Evolutionary conservation across 2,329 filamentous ascomycete genomes (phyloP).

Genomic region (Monosporascus sp.): DNA sequence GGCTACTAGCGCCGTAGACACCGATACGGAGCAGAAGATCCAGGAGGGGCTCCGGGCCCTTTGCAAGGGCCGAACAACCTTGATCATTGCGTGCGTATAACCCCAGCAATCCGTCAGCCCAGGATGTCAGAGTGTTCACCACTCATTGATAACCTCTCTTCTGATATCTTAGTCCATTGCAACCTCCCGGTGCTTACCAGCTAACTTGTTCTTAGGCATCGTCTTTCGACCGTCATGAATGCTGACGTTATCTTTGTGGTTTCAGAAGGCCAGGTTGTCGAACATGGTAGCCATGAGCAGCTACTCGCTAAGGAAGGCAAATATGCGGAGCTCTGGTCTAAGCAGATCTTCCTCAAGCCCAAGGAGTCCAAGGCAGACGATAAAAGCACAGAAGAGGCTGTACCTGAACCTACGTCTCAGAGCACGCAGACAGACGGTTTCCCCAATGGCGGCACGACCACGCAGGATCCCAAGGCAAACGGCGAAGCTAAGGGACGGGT

Average conservation of each 20-base stretch:
- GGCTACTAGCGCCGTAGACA: constrained; percentile 72
- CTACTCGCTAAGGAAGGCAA: constrained; percentile 54
- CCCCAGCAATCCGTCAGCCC: no score
- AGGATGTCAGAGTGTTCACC: not conserved
- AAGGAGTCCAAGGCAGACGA: constrained; percentile 34
- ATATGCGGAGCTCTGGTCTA: constrained; percentile 62
- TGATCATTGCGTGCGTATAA: constrained; percentile 52
- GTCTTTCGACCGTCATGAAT: constrained; percentile 66
- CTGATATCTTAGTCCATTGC: not conserved
- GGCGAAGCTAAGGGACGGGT: not conserved
- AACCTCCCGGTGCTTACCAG: not conserved
- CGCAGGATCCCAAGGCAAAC: not conserved
- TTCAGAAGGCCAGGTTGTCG: constrained; percentile 56
- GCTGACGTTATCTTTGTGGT: constrained; percentile 65
- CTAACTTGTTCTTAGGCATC: constrained; percentile 43
- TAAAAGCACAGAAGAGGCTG: constrained; percentile 5
- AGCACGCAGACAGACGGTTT: constrained; percentile 15
- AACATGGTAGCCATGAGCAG: constrained; percentile 57
- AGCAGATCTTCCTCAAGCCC: constrained; percentile 52
- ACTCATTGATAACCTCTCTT: not conserved
- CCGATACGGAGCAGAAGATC: constrained; percentile 63
- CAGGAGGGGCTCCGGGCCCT: constrained; percentile 56
- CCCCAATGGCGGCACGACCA: not conserved
- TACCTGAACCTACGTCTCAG: not conserved
- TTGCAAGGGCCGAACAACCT: constrained; percentile 59